Base-by-base conservation (phyloP, 2,329 filamentous ascomycete species). In the Helminthosporium solani region DNA sequence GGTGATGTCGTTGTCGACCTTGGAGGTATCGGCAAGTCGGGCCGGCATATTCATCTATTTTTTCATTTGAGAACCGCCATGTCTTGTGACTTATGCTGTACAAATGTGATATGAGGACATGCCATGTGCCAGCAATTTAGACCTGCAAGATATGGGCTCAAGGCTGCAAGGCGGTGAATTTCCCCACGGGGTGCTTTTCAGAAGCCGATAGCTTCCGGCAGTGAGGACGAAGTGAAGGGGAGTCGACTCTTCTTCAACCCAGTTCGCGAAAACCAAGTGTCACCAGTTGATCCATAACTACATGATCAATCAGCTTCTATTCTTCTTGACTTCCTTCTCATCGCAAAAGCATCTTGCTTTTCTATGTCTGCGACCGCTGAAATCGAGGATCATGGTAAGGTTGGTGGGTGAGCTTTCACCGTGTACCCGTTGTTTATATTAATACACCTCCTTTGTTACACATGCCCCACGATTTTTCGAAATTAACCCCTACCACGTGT, bases 91-190 rank as follows among this genome's bases (percentile, higher is more conserved):
- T 18, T 18, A 6, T 30, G 23, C 8, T 20, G 14, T n/a, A n/a
- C n/a, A n/a, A n/a, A 9, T 31, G 12, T 27, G 19, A 11, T 45
- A 47, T 47, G 45, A 47, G 39, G 45, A 30, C 45, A 43, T 39
- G 33, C n/a, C 33, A 33, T 28, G 30, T 28, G 27, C 15, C 11
- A 27, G 16, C 14, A 14, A 3, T 40, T 7, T 6, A 28, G 14
- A 2, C 4, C 33, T 14, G 11, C 14, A 16, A 18, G 8, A 21
- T 5, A 6, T 39, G 21, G 44, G 33, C 9, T 28, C 16, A 12
- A 23, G 33, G 27, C 33, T 21, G 21, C 44, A 7, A 7, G 21
- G 15, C 12, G 25, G 14, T 21, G 35, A 20, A 14, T 7, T 28
- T 33, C 39, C 45, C 45, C 45, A 39, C 27, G 45, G 45, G 45